These are phyloP conservation scores for Jacaranda mimosifolia DNA, from an alignment of 257 asterid species.

Conservation along the genomic window DNA sequence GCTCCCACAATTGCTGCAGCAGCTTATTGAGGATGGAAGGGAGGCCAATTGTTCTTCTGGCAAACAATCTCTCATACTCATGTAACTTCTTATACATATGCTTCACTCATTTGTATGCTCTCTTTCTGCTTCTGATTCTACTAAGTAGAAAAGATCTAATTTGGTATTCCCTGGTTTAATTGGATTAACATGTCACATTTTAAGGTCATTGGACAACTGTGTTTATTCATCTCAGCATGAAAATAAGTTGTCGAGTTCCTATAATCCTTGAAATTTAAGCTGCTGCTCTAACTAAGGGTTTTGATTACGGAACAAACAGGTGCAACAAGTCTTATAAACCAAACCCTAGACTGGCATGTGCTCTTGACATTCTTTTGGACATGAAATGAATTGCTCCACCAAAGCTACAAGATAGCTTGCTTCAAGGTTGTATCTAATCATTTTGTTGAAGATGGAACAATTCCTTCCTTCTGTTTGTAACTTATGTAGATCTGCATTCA, in stretches of 20 bases:
- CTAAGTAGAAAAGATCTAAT: constrained; percentile 4
- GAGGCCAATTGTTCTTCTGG: constrained; percentile 96
- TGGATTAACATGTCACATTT: background rate
- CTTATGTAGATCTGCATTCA: constrained; percentile 36
- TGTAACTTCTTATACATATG: constrained; percentile 98
- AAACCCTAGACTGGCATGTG: constrained; percentile 96
- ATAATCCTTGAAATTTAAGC: constrained; percentile 25
- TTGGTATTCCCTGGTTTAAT: constrained; percentile 3
- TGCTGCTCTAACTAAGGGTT: constrained; percentile 36
- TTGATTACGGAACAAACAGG: constrained; percentile 59
- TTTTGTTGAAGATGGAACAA: constrained; percentile 27
- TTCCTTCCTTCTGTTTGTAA: constrained; percentile 20
- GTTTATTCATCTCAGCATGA: background rate
- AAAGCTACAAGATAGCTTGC: constrained; percentile 98
- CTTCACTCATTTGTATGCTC: constrained; percentile 91
- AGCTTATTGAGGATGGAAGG: constrained; percentile 98
- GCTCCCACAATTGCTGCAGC: constrained; percentile 99
- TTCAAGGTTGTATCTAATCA: constrained; percentile 68
- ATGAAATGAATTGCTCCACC: constrained; percentile 98
- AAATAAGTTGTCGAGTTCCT: background rate
- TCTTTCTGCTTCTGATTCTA: constrained; percentile 26
- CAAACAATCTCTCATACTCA: constrained; percentile 84
- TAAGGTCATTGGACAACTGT: too few relatives aligned
- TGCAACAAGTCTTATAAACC: constrained; percentile 91
- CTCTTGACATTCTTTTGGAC: constrained; percentile 95